Conservation (phyloP, 805 yeast species). For the Pichia kluyveri region DNA sequence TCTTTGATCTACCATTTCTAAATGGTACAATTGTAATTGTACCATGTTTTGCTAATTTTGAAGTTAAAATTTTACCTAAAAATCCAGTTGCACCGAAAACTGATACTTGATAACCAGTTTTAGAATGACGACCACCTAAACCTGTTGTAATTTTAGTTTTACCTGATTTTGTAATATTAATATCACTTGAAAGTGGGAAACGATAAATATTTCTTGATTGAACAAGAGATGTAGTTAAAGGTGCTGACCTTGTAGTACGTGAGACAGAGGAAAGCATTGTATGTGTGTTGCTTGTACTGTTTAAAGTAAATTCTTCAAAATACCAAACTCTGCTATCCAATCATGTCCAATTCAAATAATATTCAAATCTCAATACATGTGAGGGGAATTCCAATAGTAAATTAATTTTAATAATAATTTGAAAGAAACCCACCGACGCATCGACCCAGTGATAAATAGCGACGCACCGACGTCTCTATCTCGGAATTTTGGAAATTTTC, state of each 20-base stretch:
- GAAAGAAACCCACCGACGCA: too few species aligned
- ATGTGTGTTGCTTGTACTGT: too few species aligned
- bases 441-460: too few species aligned
- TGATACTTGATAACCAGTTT: conserved; percentile 84
- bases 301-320: too few species aligned
- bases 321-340: too few species aligned
- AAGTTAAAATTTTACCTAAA: conserved; percentile 61
- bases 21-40: conserved; percentile 70
- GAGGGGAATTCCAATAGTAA: too few species aligned
- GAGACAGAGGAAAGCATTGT: not conserved
- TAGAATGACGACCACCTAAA: conserved; percentile 72
- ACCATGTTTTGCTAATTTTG: conserved; percentile 76
- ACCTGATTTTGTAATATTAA: conserved; percentile 66
- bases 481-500: too few species aligned
- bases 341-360: too few species aligned
- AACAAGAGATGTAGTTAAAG: not conserved
- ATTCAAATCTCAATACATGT: too few species aligned
- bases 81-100: conserved; percentile 81
- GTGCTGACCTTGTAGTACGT: not conserved
- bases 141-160: conserved; percentile 67
- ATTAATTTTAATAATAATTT: too few species aligned
- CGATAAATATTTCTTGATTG: conserved; percentile 19
- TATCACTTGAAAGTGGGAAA: conserved; percentile 42
- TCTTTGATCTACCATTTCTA: conserved; percentile 68
- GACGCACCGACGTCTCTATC: too few species aligned